These are phyloP conservation scores for Nemania sp. DNA, from an alignment of 2,329 filamentous ascomycete species.

Conservation along the genomic window DNA sequence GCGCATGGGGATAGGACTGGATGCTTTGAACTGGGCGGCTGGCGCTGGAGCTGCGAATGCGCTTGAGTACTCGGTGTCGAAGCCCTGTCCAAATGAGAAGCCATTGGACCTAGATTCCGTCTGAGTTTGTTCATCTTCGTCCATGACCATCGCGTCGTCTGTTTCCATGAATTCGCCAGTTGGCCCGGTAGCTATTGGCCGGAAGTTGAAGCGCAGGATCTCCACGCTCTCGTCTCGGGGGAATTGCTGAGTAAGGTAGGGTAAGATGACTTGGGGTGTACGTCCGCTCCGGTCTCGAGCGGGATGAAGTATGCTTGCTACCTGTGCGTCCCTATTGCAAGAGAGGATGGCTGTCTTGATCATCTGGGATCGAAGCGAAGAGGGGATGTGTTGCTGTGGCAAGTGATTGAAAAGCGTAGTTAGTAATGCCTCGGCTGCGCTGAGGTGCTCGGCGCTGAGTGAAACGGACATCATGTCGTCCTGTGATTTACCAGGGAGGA, in stretches of 20 bases:
- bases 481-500: slow-evolving; percentile 64
- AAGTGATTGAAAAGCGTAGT: slow-evolving; percentile 71
- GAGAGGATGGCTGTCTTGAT: slow-evolving; percentile 84
- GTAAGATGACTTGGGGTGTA: slow-evolving; percentile 79
- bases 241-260: slow-evolving; percentile 78
- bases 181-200: slow-evolving; percentile 52
- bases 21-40: slow-evolving; percentile 25
- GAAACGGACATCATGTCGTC: slow-evolving; percentile 49
- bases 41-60: slow-evolving; percentile 31
- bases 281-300: slow-evolving; percentile 72
- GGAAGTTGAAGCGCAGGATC: slow-evolving; percentile 72
- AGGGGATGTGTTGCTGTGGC: slow-evolving; percentile 75
- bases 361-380: slow-evolving; percentile 77
- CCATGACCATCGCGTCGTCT: slow-evolving; percentile 52
- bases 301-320: slow-evolving; percentile 86
- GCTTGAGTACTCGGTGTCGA: slow-evolving; percentile 34
- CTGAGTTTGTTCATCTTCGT: slow-evolving; percentile 46
- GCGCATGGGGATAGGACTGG: slow-evolving; percentile 24
- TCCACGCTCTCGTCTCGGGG: slow-evolving; percentile 75
- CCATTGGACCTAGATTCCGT: slow-evolving; percentile 39
- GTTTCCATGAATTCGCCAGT: slow-evolving; percentile 52
- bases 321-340: slow-evolving; percentile 76
- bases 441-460: slow-evolving; percentile 61
- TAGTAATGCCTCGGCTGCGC: slow-evolving; percentile 72
- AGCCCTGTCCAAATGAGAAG: slow-evolving; percentile 44